These are phyloP conservation scores for Xylogone sp. DNA, from an alignment of 2,329 filamentous ascomycete genomes.

Conservation along the genomic window DNA sequence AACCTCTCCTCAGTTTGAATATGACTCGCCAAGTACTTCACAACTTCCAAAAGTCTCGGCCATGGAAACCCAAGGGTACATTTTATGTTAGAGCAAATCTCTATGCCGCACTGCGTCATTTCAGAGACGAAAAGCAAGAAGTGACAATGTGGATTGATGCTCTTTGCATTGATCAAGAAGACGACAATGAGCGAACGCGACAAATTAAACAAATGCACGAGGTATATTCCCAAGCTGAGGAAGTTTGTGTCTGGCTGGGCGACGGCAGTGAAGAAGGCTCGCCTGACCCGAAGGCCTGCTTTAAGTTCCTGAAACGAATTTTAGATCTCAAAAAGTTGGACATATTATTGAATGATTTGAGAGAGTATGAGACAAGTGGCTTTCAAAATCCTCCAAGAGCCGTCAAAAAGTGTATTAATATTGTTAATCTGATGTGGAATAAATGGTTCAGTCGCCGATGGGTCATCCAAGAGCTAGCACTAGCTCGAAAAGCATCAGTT, in stretches of 20 bases:
- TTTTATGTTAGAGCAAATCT: constrained; percentile 4
- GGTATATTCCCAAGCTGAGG: constrained; percentile 9
- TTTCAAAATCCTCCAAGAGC: neutral
- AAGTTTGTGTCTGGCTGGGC: constrained; percentile 15
- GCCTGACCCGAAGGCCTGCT: neutral
- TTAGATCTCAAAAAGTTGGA: constrained; percentile 4
- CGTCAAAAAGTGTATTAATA: neutral
- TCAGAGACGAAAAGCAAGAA: constrained; percentile 5
- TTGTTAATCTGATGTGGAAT: neutral
- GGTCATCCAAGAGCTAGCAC: constrained; percentile 14
- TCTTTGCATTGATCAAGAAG: constrained; percentile 22
- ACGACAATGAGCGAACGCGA: constrained; percentile 17
- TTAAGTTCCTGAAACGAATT: constrained; percentile 7
- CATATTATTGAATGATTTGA: no score
- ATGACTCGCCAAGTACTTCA: neutral
- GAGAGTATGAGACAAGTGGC: neutral
- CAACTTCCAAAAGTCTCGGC: neutral
- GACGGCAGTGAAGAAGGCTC: constrained; percentile 1
- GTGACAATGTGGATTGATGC: constrained; percentile 21
- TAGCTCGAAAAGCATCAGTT: constrained; percentile 8
- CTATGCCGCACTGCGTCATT: constrained; percentile 5
- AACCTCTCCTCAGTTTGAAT: neutral
- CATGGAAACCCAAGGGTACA: no score
- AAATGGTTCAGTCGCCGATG: constrained; percentile 10
- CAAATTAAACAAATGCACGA: constrained; percentile 13